phyloP scores from a whole-genome alignment of 192 early-diverging fungal genomes.

The Neocallimastix lanati region DNA sequence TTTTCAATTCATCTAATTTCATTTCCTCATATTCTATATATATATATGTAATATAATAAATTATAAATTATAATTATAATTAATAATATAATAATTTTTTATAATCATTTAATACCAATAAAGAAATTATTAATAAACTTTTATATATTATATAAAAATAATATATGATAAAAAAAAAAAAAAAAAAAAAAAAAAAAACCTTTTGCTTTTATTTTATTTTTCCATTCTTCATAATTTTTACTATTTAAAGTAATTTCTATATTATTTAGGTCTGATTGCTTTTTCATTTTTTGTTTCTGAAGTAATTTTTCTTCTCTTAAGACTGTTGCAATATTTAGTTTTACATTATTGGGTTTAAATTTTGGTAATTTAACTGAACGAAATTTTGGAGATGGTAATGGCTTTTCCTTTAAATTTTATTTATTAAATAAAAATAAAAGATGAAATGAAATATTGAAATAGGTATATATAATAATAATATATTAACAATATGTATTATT shows the following conservation, averaged over 20 bases:
- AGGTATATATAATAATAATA: no score
- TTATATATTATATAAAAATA: no score
- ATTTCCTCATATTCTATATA: neutral
- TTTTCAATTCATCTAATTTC: neutral
- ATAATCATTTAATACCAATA: no score
- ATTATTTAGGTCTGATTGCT: neutral
- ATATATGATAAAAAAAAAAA: no score
- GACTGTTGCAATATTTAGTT: neutral
- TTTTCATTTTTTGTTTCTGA: neutral
- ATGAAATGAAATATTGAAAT: no score
- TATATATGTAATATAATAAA: no score
- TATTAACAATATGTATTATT: no score
- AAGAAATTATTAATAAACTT: no score
- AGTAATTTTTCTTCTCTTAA: neutral
- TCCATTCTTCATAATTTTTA: neutral
- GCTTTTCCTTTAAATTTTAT: no score
- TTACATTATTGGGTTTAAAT: neutral
- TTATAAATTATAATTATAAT: no score
- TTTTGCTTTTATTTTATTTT: neutral
- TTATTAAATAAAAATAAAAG: no score
- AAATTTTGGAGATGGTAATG: neutral
- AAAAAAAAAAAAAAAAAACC: neutral
- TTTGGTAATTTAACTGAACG: neutral
- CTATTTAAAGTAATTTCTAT: neutral
- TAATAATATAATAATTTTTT: no score